These are phyloP conservation scores for Leccinum uliginosum DNA, from an alignment of 768 basidiomycete genomes.

Conservation along the genomic window DNA sequence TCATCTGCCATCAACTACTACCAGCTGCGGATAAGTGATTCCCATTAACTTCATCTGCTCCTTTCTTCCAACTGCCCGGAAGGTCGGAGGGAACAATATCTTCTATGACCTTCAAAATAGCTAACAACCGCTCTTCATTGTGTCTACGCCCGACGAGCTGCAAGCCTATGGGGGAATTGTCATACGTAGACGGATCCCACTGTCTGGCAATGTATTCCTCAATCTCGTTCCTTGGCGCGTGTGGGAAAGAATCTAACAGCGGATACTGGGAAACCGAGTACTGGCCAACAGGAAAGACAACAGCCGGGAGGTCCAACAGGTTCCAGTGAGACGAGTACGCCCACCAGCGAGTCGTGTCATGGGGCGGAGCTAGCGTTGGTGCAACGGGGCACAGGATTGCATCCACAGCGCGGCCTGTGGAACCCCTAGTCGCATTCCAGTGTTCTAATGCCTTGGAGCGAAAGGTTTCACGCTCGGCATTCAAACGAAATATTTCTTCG, in stretches of 20 bases:
- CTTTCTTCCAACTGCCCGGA: slow-evolving; percentile 9
- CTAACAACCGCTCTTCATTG: slow-evolving; percentile 47
- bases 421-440: slow-evolving; percentile 39
- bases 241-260: slow-evolving; percentile 10
- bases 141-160: slow-evolving; percentile 49
- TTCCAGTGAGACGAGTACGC: slow-evolving; percentile 52
- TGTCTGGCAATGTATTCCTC: slow-evolving; percentile 35
- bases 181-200: slow-evolving; percentile 40
- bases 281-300: slow-evolving; percentile 44
- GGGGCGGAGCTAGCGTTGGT: slow-evolving; percentile 45
- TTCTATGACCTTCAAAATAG: slow-evolving; percentile 40
- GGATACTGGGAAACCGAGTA: slow-evolving; percentile 24
- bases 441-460: slow-evolving; percentile 37
- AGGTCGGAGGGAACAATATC: slow-evolving; percentile 12
- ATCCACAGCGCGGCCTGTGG: slow-evolving; percentile 44
- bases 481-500: slow-evolving; percentile 43
- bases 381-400: slow-evolving; percentile 44
- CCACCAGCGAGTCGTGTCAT: slow-evolving; percentile 47
- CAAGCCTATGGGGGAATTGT: slow-evolving; percentile 41
- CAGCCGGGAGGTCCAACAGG: slow-evolving; percentile 44
- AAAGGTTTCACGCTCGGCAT: slow-evolving; percentile 40
- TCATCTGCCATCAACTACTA: not conserved
- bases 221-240: slow-evolving; percentile 31
- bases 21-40: not conserved
- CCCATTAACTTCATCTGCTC: slow-evolving; percentile 11